Evolutionary conservation across 148 eudicot species (phyloP).

Genomic region (Chenopodium suecicum): DNA sequence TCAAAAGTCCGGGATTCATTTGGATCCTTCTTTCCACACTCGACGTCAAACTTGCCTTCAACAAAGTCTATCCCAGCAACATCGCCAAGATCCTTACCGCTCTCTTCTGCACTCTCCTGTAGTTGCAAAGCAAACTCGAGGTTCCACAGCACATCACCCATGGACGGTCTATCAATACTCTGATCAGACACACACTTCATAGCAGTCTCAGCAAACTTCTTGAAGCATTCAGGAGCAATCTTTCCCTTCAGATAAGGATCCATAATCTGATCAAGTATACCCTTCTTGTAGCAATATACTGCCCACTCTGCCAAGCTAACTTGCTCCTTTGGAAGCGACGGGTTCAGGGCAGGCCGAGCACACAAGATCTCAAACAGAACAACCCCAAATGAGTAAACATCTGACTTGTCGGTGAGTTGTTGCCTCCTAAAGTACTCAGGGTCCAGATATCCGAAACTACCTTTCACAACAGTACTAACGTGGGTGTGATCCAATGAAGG

Average conservation of each 20-base stretch:
- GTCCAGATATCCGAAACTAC: slow-evolving; percentile 92
- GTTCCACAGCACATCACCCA: slow-evolving; percentile 98
- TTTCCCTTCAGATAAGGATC: slow-evolving; percentile 86
- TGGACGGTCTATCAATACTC: slow-evolving; percentile 92
- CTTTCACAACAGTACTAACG: slow-evolving; percentile 94
- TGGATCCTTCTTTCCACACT: slow-evolving; percentile 59
- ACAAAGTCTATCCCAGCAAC: slow-evolving; percentile 44
- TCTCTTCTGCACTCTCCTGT: slow-evolving; percentile 90
- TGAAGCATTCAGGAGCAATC: slow-evolving; percentile 89
- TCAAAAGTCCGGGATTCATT: slow-evolving; percentile 47
- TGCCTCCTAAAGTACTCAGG: slow-evolving; percentile 96
- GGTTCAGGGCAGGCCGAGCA: slow-evolving; percentile 94
- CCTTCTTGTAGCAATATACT: slow-evolving; percentile 73
- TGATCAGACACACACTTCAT: slow-evolving; percentile 90
- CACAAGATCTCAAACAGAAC: slow-evolving; percentile 89
- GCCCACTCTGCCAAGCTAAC: slow-evolving; percentile 98
- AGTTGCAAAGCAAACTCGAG: slow-evolving; percentile 91
- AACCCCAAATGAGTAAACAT: slow-evolving; percentile 92
- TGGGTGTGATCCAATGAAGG: slow-evolving; percentile 92
- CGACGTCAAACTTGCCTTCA: slow-evolving; percentile 41
- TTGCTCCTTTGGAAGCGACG: slow-evolving; percentile 86
- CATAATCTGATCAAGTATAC: slow-evolving; percentile 68
- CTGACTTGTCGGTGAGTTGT: slow-evolving; percentile 89
- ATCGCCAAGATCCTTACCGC: slow-evolving; percentile 43
- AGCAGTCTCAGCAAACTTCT: slow-evolving; percentile 86